Evolutionary conservation across 2,329 filamentous ascomycete species (phyloP), one percentile per base, ranked within the genome.

Genomic region (Cadophora luteo-olivacea): DNA sequence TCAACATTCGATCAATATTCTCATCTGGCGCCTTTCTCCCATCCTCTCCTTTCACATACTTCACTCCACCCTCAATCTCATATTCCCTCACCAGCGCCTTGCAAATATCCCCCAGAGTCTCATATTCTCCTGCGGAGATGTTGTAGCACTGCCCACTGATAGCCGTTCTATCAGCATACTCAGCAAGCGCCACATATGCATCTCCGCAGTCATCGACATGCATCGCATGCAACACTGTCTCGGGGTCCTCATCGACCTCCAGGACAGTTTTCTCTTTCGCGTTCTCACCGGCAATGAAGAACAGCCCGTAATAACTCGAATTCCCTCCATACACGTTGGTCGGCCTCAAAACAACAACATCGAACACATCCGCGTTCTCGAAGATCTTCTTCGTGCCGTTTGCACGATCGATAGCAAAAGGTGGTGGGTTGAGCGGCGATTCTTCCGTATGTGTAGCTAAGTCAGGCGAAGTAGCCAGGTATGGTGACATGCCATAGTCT

Each of bases 151-250:
- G 77, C 0, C 81, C 81, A 3, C 72, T 74, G 0, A 85, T 76
- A 0, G 72, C 74, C 0, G 45, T 61, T 24, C 79, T 76, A 12
- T 77, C 69, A 1, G 69, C 29, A n/a, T 22, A 12, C 29, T 70
- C 74, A 0, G 82, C 84, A 2, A 86, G 76, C 0, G 81, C 78
- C 3, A 85, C 75, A 67, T 85, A 86, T 0, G 82, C 83, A 19
- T 83, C 81, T 1, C 75, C 83, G 58, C 83, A 85, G 69, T 86
- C 84, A 69, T 85, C 84, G 14, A 85, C 78, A 68, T 86, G 84
- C 48, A 81, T 78, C 3, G 80, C 81, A 67, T 85, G 84, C 69
- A 84, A 74, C 38, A 85, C 81, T 16, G 76, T 80, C 22, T 80
- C 75, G 0, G 78, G 76, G 51, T 80, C 70, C 0, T 78, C 74